Base-by-base conservation (phyloP, 2,329 filamentous ascomycete species). In the Aspergillus arachidicola region DNA sequence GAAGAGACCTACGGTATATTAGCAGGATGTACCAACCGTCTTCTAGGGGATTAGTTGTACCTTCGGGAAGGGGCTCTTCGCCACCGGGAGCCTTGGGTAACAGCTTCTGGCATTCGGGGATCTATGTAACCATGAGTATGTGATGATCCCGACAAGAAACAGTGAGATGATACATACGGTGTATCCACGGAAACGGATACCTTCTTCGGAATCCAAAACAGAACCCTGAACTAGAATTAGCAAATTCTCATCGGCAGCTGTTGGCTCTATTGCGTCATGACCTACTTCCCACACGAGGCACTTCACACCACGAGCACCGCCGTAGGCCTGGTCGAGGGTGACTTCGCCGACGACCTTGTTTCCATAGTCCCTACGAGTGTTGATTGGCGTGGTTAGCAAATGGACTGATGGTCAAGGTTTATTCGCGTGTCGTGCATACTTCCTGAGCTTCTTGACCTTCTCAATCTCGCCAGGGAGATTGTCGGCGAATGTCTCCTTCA, bases 271-370 rank as follows among this genome's bases (percentile, higher is more conserved):
- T 53, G 34, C 30, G 53, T 57, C 55, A 32, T 3, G 53, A 64
- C 73, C 54, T 69, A 85, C 91, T 85, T 99, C 95, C 95, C 95
- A 99, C 76, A 99, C 95, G 67, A 99, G 90, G 73, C 90, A 91
- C 89, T 98, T 99, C 85, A 99, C 96, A 78, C 95, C 94, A 86
- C 95, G 94, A 78, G 95, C 95, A 89, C 95, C 95, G 81, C 95
- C 95, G 82, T 98, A 99, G 79, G 97, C 95, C 86, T 99, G 95
- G 87, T 98, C 95, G 71, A 99, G 92, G 66, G 95, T 99, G 80
- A 99, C 93, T 88, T 98, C 93, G 81, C 95, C 94, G 73, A 99
- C 80, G 76, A 98, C 92, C 86, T 94, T 98, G 86, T 86, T 92
- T 80, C 95, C 95, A 81, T 96, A 89, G 79, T 97, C 94, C 85